Evolutionary conservation across 2,329 filamentous ascomycete genomes (phyloP), one percentile per base, ranked within the genome.

Genomic region (Sporothrix luriei): DNA sequence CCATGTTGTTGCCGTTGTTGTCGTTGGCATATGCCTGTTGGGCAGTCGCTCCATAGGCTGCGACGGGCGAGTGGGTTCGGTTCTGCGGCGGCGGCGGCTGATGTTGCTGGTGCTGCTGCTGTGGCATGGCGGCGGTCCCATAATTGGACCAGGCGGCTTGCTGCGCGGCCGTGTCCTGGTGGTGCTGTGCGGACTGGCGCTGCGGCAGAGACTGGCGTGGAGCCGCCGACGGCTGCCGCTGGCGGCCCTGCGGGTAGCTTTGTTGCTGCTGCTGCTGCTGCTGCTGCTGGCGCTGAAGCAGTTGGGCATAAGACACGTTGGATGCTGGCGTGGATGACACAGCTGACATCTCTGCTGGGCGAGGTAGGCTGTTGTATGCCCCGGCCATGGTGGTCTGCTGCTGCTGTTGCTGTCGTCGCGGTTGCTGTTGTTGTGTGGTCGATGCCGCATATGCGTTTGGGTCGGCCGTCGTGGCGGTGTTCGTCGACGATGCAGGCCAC

Each of bases 61-160:
- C 49, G 1, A 51, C 51, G 21, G 65, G 65, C 33, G 64, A 66
- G 14, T 66, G 65, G 16, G 51, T 55, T 21, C 21, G 49, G 19
- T 6, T 38, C 24, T 43, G 40, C 40, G 10, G 40, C 40, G 4
- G 38, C 4, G 4, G 38, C 10, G 38, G 38, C 38, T 40, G 38
- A 40, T 40, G 38, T 4, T 62, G 68, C 24, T 54, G 59, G 2
- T 66, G 55, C 24, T 65, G 64, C 11, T 54, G 43, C 76, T 4
- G 73, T 74, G 66, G 74, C 73, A 38, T 73, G 71, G 7, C 33
- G 72, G 72, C 13, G 2, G n/a, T n/a, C 1, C 19, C 64, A 76
- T 69, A 67, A 51, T 48, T 29, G 26, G 38, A 52, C 65, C 65
- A 67, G 62, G 68, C 57, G 29, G 69, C 66, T 21, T 69, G 69